These are phyloP conservation scores for Nectriaceae sp. DNA, from an alignment of 2,329 filamentous ascomycete species.

Conservation along the genomic window DNA sequence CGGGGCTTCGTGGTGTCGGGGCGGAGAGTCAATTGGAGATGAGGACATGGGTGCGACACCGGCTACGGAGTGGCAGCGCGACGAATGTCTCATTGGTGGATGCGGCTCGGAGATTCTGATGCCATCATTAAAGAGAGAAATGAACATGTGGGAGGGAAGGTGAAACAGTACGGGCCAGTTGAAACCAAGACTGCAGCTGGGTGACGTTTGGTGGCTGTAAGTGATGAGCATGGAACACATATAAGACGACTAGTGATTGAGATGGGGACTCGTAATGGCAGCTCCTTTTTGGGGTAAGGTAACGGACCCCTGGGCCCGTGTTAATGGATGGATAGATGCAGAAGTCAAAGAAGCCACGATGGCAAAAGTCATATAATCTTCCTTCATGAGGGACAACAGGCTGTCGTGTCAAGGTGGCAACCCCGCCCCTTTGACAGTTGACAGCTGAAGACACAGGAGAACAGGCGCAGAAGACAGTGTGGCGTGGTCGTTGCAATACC, in stretches of 20 bases:
- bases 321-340: too few species aligned
- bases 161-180: constrained; percentile 11
- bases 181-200: constrained; percentile 7
- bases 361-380: too few species aligned
- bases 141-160: constrained; percentile 10
- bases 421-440: background rate
- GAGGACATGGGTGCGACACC: constrained; percentile 1
- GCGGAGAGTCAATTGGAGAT: too few species aligned
- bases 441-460: background rate
- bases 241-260: background rate
- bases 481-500: too few species aligned
- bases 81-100: constrained; percentile 14
- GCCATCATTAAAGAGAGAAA: constrained; percentile 6
- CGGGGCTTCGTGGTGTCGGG: too few species aligned
- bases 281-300: too few species aligned
- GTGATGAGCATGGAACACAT: background rate
- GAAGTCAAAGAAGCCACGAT: too few species aligned
- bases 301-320: too few species aligned
- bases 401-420: background rate
- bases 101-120: constrained; percentile 1
- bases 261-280: too few species aligned
- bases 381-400: background rate
- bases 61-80: constrained; percentile 3
- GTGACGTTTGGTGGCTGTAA: background rate
- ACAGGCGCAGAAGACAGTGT: too few species aligned